phyloP scores from a whole-genome alignment of 306 rosid genomes.

The Fragaria nilgerrensis region DNA sequence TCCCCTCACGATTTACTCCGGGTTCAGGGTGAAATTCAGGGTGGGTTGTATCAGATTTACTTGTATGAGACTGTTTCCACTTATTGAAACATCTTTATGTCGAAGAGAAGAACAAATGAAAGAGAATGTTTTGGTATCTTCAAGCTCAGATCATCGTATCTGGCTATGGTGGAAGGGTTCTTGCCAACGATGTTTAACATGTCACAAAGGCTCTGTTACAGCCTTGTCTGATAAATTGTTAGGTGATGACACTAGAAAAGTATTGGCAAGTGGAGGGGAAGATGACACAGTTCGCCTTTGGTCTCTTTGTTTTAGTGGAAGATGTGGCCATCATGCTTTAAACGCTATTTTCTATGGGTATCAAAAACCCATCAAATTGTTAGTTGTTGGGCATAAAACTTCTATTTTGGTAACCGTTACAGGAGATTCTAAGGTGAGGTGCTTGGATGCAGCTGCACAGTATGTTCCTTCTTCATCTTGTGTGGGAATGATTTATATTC shows the following conservation, averaged over 20 bases:
- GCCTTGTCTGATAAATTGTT: slow-evolving; percentile 66
- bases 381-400: slow-evolving; percentile 78
- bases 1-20: too few relatives aligned
- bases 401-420: slow-evolving; percentile 76
- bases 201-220: slow-evolving; percentile 81
- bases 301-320: slow-evolving; percentile 67
- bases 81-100: slow-evolving; percentile 43
- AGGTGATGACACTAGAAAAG: slow-evolving; percentile 57
- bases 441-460: slow-evolving; percentile 69
- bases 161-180: slow-evolving; percentile 76
- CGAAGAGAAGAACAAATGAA: slow-evolving; percentile 37
- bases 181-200: slow-evolving; percentile 60
- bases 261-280: slow-evolving; percentile 95
- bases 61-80: slow-evolving; percentile 73
- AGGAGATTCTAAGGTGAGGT: slow-evolving; percentile 85
- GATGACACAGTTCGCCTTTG: slow-evolving; percentile 87
- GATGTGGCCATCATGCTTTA: slow-evolving; percentile 58
- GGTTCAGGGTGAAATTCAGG: too few relatives aligned
- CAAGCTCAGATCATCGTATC: slow-evolving; percentile 78
- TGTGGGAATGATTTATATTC: slow-evolving; percentile 68
- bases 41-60: too few relatives aligned
- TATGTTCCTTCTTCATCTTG: slow-evolving; percentile 68
- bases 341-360: slow-evolving; percentile 83
- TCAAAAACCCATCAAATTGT: slow-evolving; percentile 59
- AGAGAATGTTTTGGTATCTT: slow-evolving; percentile 60